Base-by-base conservation (phyloP, 805 yeast species). In the Ogataea nakhonphanomensis region DNA sequence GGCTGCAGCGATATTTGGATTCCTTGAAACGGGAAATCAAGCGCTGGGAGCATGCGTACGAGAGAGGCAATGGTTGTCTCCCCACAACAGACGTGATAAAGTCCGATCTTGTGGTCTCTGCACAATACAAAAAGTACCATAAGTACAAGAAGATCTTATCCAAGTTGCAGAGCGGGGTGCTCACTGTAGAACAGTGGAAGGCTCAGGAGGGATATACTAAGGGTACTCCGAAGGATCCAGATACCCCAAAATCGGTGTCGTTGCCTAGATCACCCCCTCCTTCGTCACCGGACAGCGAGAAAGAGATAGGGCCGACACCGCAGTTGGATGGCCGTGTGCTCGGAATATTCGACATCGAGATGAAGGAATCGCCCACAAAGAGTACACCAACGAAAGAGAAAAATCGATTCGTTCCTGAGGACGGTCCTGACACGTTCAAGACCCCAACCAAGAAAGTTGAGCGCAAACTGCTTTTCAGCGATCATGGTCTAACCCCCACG, bases 241-340 rank as follows among this genome's bases (percentile, higher is more conserved):
- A 5, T 17, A 17, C 20, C 5, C 22, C 32, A 1, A 33, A n/a
- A 4, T 13, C 33, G 2, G 24, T 8, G 15, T 14, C 27, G 11
- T 14, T 28, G 3, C 37, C 37, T 7, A 27, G 27, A 14, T 38
- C 42, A 6, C 36, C 42, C 5, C 42, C 44, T 5, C 34, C 34
- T 4, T 39, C 41, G 22, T 34, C 45, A 5, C 41, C 35, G 37
- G 46, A 46, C 12, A 45, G 46, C 21, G 53, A 45, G 11, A 41
- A 40, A 17, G 84, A 78, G 44, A 57, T 86, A 9, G 95, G 95
- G 0, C 96, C 96, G 1, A 87, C 96, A 0, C 96, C 96, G 0
- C 95, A 87, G 51, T 71, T 86, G 8, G 71, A 81, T 45, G 96
- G 96, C 0, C 74, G 82, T 39, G 84, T 85, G 0, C 58, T 84